Evolutionary conservation across 345 rosid genomes (phyloP), one percentile per base, ranked within the genome.

Genomic region (Arabidopsis suecica): DNA sequence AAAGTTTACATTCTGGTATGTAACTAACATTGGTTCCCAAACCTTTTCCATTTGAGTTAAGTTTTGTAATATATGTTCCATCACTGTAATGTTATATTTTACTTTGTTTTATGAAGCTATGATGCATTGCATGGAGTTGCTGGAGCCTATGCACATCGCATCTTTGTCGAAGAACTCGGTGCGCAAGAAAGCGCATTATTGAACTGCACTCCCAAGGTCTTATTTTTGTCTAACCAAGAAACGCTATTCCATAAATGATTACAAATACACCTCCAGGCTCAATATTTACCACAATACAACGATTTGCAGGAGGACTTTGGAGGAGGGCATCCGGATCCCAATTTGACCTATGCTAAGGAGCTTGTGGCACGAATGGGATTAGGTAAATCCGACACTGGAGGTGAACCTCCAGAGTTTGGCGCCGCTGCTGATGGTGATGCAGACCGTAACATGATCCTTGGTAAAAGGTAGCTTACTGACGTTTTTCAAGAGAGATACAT

Each of bases 361-460:
- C 84, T 96, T 83, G 99, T 93, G 74, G 91, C 81, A 78, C 86
- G 93, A 23, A 89, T 96, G 99, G 99, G 99, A 73, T 85, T 93
- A 84, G 82, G 95, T 66, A 91, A 96, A 81, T 87, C 96, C 9
- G 75, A 69, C 74, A 62, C 89, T 45, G 85, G 79, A 62, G 87
- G 47, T 77, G 98, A 93, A 77, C 95, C 90, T 9, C 99, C 99
- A 57, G 99, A 96, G 72, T 93, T 96, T 84, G 98, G 99, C 62
- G 98, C 99, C 20, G 99, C 99, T 75, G 89, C 98, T 84, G 99
- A 96, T 82, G 99, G 98, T 82, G 99, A 96, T 86, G 99, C 99
- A 33, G 99, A 96, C 80, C 97, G 98, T 74, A 96, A 96, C 80
- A 93, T 96, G 99, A 61, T 96, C 80, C 99, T 96, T 7, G 99